phyloP scores from a whole-genome alignment of 2,329 filamentous ascomycete genomes.

The Microascus cirrosus region DNA sequence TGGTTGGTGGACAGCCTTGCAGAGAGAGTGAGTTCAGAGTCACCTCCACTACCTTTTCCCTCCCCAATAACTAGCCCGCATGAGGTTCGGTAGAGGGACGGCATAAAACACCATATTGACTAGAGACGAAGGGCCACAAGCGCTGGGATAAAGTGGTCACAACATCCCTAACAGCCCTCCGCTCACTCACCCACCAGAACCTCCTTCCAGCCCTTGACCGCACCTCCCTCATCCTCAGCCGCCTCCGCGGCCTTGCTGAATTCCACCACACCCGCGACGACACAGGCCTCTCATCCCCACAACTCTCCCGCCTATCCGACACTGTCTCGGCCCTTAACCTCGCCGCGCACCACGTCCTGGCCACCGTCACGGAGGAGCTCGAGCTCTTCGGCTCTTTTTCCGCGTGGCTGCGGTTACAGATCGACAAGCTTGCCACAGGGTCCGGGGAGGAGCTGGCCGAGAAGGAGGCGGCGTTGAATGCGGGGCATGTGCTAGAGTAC shows the following conservation, averaged over 20 bases:
- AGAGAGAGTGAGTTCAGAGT: slow-evolving; percentile 47
- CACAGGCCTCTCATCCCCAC: slow-evolving; percentile 53
- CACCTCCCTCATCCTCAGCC: slow-evolving; percentile 67
- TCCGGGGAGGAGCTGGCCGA: slow-evolving; percentile 62
- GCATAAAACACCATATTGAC: not conserved
- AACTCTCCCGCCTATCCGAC: slow-evolving; percentile 57
- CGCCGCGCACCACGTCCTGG: slow-evolving; percentile 61
- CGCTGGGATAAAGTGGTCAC: slow-evolving; percentile 86
- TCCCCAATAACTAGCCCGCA: not conserved
- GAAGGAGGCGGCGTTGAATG: slow-evolving; percentile 66
- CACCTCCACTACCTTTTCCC: not conserved
- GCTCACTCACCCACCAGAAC: slow-evolving; percentile 73
- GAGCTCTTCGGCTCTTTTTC: slow-evolving; percentile 70
- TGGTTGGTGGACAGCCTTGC: slow-evolving; percentile 80
- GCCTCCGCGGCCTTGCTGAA: slow-evolving; percentile 71
- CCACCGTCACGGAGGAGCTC: slow-evolving; percentile 64
- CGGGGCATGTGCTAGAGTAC: slow-evolving; percentile 63
- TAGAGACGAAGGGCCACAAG: slow-evolving; percentile 56
- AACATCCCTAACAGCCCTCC: slow-evolving; percentile 65
- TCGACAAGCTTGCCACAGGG: slow-evolving; percentile 60
- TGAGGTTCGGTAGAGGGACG: too few relatives aligned
- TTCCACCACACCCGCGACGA: slow-evolving; percentile 60
- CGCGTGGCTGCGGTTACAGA: slow-evolving; percentile 72
- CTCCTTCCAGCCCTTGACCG: slow-evolving; percentile 81
- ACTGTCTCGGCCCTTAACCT: slow-evolving; percentile 66